Conservation (phyloP, 2,329 filamentous ascomycete genomes). For the Ophiognomonia clavigignenti-juglandacearum region DNA sequence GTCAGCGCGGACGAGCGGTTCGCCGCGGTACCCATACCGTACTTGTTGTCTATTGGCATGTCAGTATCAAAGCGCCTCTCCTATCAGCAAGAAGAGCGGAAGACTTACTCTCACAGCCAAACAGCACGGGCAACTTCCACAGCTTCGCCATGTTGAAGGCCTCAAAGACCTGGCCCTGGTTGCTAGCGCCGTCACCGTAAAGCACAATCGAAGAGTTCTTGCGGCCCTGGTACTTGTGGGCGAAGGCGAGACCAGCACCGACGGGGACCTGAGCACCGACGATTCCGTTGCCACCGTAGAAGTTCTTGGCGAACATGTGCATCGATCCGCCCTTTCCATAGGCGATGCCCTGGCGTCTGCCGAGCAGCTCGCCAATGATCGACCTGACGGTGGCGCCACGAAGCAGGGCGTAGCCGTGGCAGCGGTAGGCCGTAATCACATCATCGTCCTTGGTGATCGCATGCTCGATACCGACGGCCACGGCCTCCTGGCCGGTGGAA, state of each 20-base stretch:
- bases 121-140: constrained; percentile 93
- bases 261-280: constrained; percentile 98
- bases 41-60: constrained; percentile 84
- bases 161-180: constrained; percentile 99
- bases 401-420: constrained; percentile 98
- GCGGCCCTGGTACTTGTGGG: constrained; percentile 87
- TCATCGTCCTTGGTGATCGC: constrained; percentile 89
- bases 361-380: constrained; percentile 93
- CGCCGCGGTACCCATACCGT: constrained; percentile 98
- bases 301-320: constrained; percentile 99
- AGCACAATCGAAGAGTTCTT: constrained; percentile 84
- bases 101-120: constrained; percentile 97
- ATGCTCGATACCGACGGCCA: constrained; percentile 94
- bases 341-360: constrained; percentile 91
- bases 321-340: constrained; percentile 99
- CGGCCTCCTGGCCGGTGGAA: constrained; percentile 95
- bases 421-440: constrained; percentile 96
- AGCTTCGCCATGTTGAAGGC: constrained; percentile 99
- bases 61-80: constrained; percentile 3
- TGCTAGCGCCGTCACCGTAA: constrained; percentile 97
- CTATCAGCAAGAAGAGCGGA: not conserved
- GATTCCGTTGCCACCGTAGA: constrained; percentile 98
- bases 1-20: constrained; percentile 91
- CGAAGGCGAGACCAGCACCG: constrained; percentile 92
- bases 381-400: constrained; percentile 84